A percentile compares a stretch with the other conserved stretches of the same genome.
phyloP scores from a whole-genome alignment of 495 filamentous ascomycete genomes.

The Aspergillus heteromorphus region DNA sequence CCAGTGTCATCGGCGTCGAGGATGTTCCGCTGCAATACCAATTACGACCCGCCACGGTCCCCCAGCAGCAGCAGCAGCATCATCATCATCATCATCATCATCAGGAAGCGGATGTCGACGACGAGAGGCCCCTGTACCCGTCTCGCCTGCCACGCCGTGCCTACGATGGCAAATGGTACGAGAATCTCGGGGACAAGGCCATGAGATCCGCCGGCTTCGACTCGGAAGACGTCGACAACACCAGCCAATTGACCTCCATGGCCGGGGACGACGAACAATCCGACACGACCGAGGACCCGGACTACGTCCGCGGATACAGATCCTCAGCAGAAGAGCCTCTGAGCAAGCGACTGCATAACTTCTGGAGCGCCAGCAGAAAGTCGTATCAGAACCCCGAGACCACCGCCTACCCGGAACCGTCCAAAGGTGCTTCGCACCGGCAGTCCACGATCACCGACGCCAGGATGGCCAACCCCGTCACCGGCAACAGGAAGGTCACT shows the following conservation, averaged over 20 bases:
- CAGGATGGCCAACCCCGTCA: slow-evolving; percentile 22
- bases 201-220: slow-evolving; percentile 35
- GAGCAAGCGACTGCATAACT: slow-evolving; percentile 37
- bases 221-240: slow-evolving; percentile 28
- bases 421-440: slow-evolving; percentile 14
- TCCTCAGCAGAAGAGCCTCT: slow-evolving; percentile 30
- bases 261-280: slow-evolving; percentile 33
- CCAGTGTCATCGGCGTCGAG: slow-evolving; percentile 34
- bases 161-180: slow-evolving; percentile 33
- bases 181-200: slow-evolving; percentile 30
- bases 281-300: slow-evolving; percentile 27
- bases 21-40: slow-evolving; percentile 24
- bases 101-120: slow-evolving; percentile 15
- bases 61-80: too few relatives aligned
- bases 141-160: slow-evolving; percentile 22
- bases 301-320: slow-evolving; percentile 24
- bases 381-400: slow-evolving; percentile 15
- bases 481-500: slow-evolving; percentile 29
- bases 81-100: too few relatives aligned
- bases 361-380: slow-evolving; percentile 37
- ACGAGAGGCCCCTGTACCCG: slow-evolving; percentile 22
- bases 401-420: slow-evolving; percentile 14
- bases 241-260: slow-evolving; percentile 30
- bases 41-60: slow-evolving; percentile 16
- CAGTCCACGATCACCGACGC: slow-evolving; percentile 14